Evolutionary conservation across 768 basidiomycete species (phyloP).

Genomic region (Russula sp.): DNA sequence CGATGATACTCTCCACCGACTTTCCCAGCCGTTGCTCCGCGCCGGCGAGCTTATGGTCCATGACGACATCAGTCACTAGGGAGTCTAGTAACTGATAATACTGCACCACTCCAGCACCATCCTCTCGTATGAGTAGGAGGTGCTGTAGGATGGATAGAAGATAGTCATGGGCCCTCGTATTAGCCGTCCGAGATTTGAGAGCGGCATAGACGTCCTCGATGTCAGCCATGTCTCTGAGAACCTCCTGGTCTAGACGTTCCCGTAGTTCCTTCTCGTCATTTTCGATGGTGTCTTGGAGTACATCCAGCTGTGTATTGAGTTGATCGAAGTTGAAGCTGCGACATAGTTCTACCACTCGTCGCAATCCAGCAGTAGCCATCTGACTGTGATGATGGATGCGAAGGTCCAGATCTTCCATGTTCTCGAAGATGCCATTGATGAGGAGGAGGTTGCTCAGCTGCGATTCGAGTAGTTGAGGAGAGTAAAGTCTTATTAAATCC

Average conservation of each 20-base stretch:
- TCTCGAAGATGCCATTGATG: conserved; percentile 58
- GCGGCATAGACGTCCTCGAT: conserved; percentile 86
- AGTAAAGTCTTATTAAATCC: neutral
- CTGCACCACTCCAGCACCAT: conserved; percentile 75
- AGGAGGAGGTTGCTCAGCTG: conserved; percentile 69
- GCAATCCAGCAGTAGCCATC: conserved; percentile 85
- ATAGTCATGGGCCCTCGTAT: conserved; percentile 73
- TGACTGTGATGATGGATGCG: conserved; percentile 82
- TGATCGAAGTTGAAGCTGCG: conserved; percentile 54
- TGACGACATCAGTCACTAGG: conserved; percentile 82
- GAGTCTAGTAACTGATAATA: conserved; percentile 91
- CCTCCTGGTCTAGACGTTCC: conserved; percentile 68
- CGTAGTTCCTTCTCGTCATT: conserved; percentile 70
- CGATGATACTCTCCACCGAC: conserved; percentile 83
- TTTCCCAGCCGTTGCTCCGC: conserved; percentile 82
- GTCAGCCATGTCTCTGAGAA: conserved; percentile 69
- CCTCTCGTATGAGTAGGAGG: conserved; percentile 82
- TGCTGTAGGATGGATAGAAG: conserved; percentile 95
- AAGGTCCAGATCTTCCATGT: conserved; percentile 72
- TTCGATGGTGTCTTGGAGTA: conserved; percentile 55
- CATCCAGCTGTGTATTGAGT: conserved; percentile 61
- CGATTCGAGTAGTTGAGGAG: conserved; percentile 3
- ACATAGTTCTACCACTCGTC: conserved; percentile 64
- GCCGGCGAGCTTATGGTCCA: conserved; percentile 83
- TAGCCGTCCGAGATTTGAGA: conserved; percentile 67